These are phyloP conservation scores for Solanum clarkiae DNA, from an alignment of 257 asterid species.

Conservation along the genomic window DNA sequence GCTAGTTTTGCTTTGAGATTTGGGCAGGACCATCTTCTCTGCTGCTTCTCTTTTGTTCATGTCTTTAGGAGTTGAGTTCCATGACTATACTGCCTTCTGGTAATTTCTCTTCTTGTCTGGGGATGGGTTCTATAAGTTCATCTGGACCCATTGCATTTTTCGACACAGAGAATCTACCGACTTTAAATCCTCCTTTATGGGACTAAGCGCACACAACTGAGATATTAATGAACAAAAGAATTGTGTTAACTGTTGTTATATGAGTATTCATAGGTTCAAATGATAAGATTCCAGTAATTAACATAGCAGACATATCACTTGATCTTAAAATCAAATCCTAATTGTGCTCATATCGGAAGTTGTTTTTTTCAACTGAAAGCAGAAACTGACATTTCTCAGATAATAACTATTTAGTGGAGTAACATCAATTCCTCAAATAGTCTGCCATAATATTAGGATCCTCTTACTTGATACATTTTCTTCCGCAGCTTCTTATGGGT, in stretches of 20 bases:
- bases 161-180: background rate
- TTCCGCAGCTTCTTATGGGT: slow-evolving; percentile 62
- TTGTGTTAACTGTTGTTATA: too few species aligned
- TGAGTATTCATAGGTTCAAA: too few species aligned
- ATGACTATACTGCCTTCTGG: slow-evolving; percentile 75
- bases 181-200: too few species aligned
- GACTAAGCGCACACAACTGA: too few species aligned
- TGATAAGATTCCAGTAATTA: too few species aligned
- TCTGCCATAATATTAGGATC: background rate
- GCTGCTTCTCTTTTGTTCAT: slow-evolving; percentile 57
- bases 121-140: background rate
- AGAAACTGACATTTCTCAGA: too few species aligned
- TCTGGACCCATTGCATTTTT: background rate
- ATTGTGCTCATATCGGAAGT: too few species aligned
- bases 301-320: too few species aligned
- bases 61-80: slow-evolving; percentile 62
- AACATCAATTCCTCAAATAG: background rate
- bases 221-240: too few species aligned
- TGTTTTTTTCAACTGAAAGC: too few species aligned
- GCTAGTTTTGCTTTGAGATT: slow-evolving; percentile 47
- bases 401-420: too few species aligned
- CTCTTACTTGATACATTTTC: background rate
- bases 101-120: background rate
- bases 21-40: slow-evolving; percentile 49
- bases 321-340: too few species aligned